Evolutionary conservation across 306 rosid genomes (phyloP), one percentile per base, ranked within the genome.

Genomic region (Vicia villosa): DNA sequence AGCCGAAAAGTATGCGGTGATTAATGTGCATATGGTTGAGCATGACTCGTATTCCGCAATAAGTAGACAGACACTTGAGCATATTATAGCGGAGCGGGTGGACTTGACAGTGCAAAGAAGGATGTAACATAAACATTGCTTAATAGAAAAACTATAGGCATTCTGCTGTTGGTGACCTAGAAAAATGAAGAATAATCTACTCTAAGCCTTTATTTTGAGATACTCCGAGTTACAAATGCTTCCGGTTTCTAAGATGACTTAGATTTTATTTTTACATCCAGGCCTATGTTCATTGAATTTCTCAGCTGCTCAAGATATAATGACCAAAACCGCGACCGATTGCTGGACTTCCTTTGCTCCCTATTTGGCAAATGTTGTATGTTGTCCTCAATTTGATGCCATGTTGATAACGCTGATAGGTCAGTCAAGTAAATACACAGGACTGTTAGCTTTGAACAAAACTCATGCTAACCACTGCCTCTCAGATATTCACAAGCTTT

Each of bases 351-450:
- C 59, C 59, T 89, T 86, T 74, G 88, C 92, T 58, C 91, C 87
- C 15, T 87, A 75, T 71, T 83, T 85, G 82, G 90, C 92, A 50
- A 81, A 86, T 68, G 90, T 85, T 37, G 76, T 83, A 36, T 89
- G 96, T 52, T 89, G 90, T 73, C 90, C 96, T 70, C 92, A 87
- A 74, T 72, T 83, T 51, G 81, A 78, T 36, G 87, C 89, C 67
- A 81, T 82, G 70, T 58, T 83, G 61, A 72, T 51, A 37, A 81
- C 77, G 62, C 84, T 87, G 66, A 74, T 87, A 30, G 90, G 96
- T 42, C 85, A 81, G 41, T 83, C 86, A 38, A 83, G 96, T 74
- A 84, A 84, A 77, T 63, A 58, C 70, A 72, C 92, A 5, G 86
- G 90, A 54, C 71, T 73, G 69, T 83, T 89, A 55, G 79, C 89